phyloP scores from a whole-genome alignment of 768 basidiomycete genomes.

The Rhodotorula kratochvilovae region DNA sequence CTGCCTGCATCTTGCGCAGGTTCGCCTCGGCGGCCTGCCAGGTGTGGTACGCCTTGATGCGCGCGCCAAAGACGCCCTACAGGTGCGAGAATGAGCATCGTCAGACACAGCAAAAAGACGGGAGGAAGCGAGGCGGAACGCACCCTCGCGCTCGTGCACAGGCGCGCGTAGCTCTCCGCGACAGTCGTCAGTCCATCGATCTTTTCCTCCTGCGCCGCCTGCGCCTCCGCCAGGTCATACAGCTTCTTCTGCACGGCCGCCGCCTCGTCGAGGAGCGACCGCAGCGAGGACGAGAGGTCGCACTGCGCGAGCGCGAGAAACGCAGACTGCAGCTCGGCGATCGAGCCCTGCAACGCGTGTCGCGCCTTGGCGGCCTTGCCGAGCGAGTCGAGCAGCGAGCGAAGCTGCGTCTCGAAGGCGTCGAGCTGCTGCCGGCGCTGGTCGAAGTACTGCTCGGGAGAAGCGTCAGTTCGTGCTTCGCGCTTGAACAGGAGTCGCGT shows the following conservation, averaged over 20 bases:
- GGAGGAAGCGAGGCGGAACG: neutral
- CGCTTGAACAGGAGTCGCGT: neutral
- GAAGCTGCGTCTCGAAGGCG: conserved; percentile 80
- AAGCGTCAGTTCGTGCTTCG: neutral
- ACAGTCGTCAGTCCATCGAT: conserved; percentile 62
- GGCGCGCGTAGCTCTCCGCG: conserved; percentile 88
- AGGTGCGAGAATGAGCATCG: neutral
- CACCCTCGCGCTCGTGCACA: conserved; percentile 47
- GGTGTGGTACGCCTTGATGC: conserved; percentile 71
- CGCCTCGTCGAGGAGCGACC: conserved; percentile 63
- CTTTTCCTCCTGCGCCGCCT: conserved; percentile 75
- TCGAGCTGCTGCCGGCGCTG: conserved; percentile 78
- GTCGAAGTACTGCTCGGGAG: conserved; percentile 78
- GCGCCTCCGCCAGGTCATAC: conserved; percentile 67
- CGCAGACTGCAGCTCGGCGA: conserved; percentile 66
- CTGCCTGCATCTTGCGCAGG: conserved; percentile 63
- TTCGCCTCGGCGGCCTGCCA: conserved; percentile 81
- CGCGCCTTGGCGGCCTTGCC: conserved; percentile 80
- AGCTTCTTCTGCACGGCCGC: conserved; percentile 69
- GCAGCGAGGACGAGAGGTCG: conserved; percentile 56
- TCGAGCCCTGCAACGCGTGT: conserved; percentile 46
- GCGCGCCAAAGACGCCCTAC: conserved; percentile 80
- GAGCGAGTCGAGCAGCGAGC: conserved; percentile 78
- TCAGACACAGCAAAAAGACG: neutral
- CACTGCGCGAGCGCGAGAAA: conserved; percentile 56